Evolutionary conservation across 768 basidiomycete species (phyloP).

Genomic region (Pulveroboletus sp.): DNA sequence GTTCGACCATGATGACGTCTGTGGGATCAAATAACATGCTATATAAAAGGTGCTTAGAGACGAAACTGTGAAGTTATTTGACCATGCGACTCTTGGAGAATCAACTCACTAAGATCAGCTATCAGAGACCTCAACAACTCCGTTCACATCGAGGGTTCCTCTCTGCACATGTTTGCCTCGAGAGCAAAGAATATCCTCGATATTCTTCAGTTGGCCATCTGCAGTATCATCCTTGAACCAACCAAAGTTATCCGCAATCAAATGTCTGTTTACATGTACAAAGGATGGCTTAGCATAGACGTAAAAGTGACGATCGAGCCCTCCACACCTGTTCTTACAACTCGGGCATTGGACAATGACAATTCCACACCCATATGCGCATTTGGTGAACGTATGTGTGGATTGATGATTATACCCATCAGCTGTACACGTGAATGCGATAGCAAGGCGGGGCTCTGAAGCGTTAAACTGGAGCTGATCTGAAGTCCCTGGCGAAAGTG

Average conservation of each 20-base stretch:
- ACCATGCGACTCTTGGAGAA: neutral
- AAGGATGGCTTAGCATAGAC: neutral
- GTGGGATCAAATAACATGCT: too few species aligned
- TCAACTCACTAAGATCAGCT: constrained; percentile 12
- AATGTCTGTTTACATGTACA: constrained; percentile 45
- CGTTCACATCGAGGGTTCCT: constrained; percentile 45
- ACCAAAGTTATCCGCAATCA: constrained; percentile 87
- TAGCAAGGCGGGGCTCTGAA: constrained; percentile 60
- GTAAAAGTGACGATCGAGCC: neutral
- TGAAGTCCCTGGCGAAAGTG: neutral
- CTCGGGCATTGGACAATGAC: constrained; percentile 90
- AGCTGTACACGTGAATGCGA: constrained; percentile 89
- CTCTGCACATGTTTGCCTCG: constrained; percentile 74
- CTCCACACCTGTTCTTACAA: constrained; percentile 81
- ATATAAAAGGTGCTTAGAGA: too few species aligned
- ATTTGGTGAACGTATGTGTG: constrained; percentile 82
- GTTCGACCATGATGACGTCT: too few species aligned
- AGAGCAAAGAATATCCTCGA: constrained; percentile 78
- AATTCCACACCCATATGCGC: constrained; percentile 83
- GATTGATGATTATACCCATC: constrained; percentile 72
- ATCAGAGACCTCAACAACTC: constrained; percentile 56
- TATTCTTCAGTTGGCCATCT: constrained; percentile 67
- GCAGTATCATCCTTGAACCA: constrained; percentile 88
- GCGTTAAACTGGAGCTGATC: constrained; percentile 32
- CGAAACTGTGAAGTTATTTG: neutral